Base-by-base conservation (phyloP, 2,329 filamentous ascomycete genomes). In the Diaporthe helianthi region DNA sequence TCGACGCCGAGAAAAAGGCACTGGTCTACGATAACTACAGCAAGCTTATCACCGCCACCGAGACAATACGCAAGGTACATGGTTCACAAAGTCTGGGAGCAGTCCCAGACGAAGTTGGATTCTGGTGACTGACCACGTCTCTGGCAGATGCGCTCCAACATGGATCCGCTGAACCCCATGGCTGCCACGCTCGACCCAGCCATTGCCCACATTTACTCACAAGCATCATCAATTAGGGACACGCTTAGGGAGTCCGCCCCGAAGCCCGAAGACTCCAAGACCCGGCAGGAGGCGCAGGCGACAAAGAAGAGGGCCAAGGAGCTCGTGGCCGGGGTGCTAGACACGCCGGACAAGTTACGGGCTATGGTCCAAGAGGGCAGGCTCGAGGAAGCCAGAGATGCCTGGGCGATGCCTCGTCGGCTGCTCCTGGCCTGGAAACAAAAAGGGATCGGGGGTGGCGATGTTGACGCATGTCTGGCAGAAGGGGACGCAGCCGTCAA, bases 1-100 rank as follows among this genome's bases (percentile, higher is more conserved):
- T 99, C 22, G 96, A 98, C 76, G 95, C 95, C 29, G 96, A 99
- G 85, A 92, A 96, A 80, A 99, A 99, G 82, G 94, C 95, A 1
- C 82, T 99, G 71, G 96, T 99, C 5, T 99, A 99, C 79, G 95
- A 99, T 79, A 99, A 99, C 78, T 99, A 98, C 80, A 96, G 92
- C 74, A 98, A 98, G 81, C 82, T 99, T 73, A 98, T 99, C 73
- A 89, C 91, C n/a, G 96, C 96, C 1, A 98, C 97, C 13, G 95
- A 97, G 80, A 98, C 95, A 3, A 99, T 99, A 76, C 88, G 92
- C 61, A 93, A 93, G 82, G 88, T 89, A 74, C 26, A 79, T 72
- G 6, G 46, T 15, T 15, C 12, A 29, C 60, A 31, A n/a, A 24
- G 10, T 49, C 49, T 26, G 3, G 38, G 19, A 17, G 24, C 7